Conservation (phyloP, 177 flowering plant species). For the Vitis hybrid region DNA sequence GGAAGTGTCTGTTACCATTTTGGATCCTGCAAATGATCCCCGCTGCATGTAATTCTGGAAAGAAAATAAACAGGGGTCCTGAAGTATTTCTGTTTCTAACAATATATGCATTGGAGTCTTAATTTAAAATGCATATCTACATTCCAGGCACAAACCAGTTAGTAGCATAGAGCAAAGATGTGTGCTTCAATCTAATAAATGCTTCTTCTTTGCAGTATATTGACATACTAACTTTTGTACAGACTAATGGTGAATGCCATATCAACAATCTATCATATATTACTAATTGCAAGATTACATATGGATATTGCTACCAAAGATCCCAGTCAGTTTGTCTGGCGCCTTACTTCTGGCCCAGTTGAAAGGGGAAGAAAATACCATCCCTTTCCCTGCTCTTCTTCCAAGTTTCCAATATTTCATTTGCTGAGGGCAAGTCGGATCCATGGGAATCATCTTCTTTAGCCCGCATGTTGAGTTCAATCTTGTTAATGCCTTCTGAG, state of each 20-base stretch:
- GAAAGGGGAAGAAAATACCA: constrained; percentile 29
- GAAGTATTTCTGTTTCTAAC: too few relatives aligned
- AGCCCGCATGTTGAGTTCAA: constrained; percentile 23
- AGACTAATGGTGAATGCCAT: background rate
- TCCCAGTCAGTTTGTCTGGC: background rate
- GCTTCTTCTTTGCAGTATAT: background rate
- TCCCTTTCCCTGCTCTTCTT: constrained; percentile 47
- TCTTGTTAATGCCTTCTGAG: constrained; percentile 19
- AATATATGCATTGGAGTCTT: too few relatives aligned
- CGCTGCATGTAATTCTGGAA: too few relatives aligned
- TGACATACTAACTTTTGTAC: background rate
- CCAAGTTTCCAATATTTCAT: constrained; percentile 73
- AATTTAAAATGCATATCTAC: background rate
- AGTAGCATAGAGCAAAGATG: background rate
- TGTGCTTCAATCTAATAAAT: background rate
- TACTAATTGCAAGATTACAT: too few relatives aligned
- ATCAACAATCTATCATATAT: too few relatives aligned
- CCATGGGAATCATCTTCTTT: constrained; percentile 14
- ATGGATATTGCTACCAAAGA: background rate
- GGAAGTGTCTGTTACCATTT: too few relatives aligned
- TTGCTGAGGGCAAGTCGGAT: constrained; percentile 53
- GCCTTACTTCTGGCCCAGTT: constrained; percentile 9
- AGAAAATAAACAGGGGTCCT: too few relatives aligned
- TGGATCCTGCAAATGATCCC: too few relatives aligned
- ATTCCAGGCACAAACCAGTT: background rate